Base-by-base conservation (phyloP, 2,329 filamentous ascomycete species). In the Alternaria infectoria region DNA sequence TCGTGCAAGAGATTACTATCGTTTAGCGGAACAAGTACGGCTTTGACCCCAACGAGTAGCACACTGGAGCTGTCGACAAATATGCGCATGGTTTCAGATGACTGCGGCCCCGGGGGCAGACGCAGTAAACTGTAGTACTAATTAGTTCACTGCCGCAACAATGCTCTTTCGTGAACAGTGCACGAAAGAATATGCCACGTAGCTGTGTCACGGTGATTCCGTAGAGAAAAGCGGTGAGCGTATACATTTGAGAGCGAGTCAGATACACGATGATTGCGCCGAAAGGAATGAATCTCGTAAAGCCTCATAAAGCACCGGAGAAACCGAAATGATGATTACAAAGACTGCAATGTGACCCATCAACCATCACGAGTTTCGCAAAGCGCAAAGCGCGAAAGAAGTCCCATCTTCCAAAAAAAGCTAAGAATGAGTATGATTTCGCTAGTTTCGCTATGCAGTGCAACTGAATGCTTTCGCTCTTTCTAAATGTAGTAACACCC, bases 371-470 rank as follows among this genome's bases (percentile, higher is more conserved):
- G 10, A 6, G n/a, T n/a, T n/a, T n/a, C n/a, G n/a, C n/a, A 10
- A 1, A 1, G n/a, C 15, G 32, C 32, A n/a, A 40, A 46, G 44
- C 21, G 44, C 21, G 23, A 46, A 46, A 10, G 21, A 23, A 23
- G 21, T 13, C 44, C 11, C 8, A 2, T 40, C 8, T 40, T 40
- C n/a, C 36, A 19, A 17, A 54, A 54, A 28, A 25, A 54, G 52
- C 21, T 44, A 28, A 44, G 15, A 44, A 54, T 44, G 36, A 54
- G 32, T 44, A 44, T 54, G 52, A 54, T 54, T 54, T 54, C 52
- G 51, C 51, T 54, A 23, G 49, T 52, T 52, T 52, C 49, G 49
- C 49, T 52, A 52, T 52, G 49, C 49, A 52, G 52, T 54, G 52
- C 52, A 54, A 54, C 19, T 44, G 52, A 54, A 54, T 54, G 52